Base-by-base conservation (phyloP, 257 asterid species). In the Paraleonurus japonicus region DNA sequence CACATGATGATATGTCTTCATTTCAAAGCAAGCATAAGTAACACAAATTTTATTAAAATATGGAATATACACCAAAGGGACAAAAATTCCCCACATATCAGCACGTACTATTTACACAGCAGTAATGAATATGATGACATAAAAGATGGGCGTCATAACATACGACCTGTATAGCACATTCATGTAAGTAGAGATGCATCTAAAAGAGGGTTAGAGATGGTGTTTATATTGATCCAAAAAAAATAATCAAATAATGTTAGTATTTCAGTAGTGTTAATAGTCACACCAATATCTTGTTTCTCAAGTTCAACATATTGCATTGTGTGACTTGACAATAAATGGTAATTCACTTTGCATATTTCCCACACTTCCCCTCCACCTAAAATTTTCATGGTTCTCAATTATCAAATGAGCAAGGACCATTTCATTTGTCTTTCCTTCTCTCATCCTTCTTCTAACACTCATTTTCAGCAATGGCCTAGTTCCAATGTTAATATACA, bases 401-500 rank as follows among this genome's bases (percentile, higher is more conserved):
- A 30, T 59, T 35, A 43, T 33, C 69, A 26, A 57, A 73, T 59
- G 60, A 67, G 11, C 13, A 39, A 47, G 35, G 51, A 57, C 19
- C 26, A 41, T n/a, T 27, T 35, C 45, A 70, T 35, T 26, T 7
- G 51, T 13, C 3, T 20, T 58, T 33, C 13, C 5, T 24, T 55
- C 43, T 35, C 43, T 35, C 43, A 1, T 1, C 43, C 11, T 12
- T 30, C 35, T 39, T 65, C 51, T 33, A 27, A 17, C 47, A 30
- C 58, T 55, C 67, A 37, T 43, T 37, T n/a, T 61, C 45, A 45
- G 32, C 67, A 50, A 20, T 41, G 37, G 28, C 43, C 23, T 33
- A 66, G 68, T 61, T 62, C 19, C 11, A 41, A 45, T 60, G 61
- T 65, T 71, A 71, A 65, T 20, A 61, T 20, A 53, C 13, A 39